Evolutionary conservation across 2,329 filamentous ascomycete species (phyloP).

Genomic region (Corinectria fuckeliana): DNA sequence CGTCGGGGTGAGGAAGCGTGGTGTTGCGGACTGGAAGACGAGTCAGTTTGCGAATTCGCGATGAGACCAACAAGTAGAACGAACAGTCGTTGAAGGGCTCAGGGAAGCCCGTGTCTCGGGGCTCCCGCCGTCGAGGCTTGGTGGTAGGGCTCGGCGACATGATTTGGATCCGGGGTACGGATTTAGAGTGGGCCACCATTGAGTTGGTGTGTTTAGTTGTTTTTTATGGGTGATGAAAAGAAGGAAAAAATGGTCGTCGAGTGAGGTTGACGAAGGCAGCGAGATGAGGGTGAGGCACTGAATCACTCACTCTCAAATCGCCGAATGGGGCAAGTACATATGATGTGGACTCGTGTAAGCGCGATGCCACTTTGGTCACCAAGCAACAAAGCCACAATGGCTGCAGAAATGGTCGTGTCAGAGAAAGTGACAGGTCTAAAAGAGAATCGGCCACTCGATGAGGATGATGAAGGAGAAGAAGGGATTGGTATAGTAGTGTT

Average conservation of each 20-base stretch:
- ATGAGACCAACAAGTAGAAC: conserved; percentile 27
- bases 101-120: conserved; percentile 58
- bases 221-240: not conserved
- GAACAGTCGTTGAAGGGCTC: conserved; percentile 56
- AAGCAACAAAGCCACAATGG: conserved; percentile 27
- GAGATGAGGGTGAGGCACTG: conserved; percentile 3
- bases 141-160: conserved; percentile 35
- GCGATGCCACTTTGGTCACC: conserved; percentile 33
- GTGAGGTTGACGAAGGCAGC: conserved; percentile 5
- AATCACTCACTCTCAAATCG: conserved; percentile 21
- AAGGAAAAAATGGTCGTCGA: not conserved
- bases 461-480: too few species aligned
- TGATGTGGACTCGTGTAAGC: conserved; percentile 31
- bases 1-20: conserved; percentile 67
- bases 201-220: not conserved
- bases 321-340: conserved; percentile 33
- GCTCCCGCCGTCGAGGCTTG: conserved; percentile 33
- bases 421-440: not conserved
- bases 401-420: conserved; percentile 15
- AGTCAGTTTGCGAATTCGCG: conserved; percentile 14
- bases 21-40: conserved; percentile 58
- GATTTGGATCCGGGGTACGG: conserved; percentile 34
- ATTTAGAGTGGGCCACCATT: conserved; percentile 20
- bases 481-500: too few species aligned
- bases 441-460: conserved; percentile 16